Evolutionary conservation across 2,329 filamentous ascomycete genomes (phyloP), one percentile per base, ranked within the genome.

Genomic region (Phialophora expanda): DNA sequence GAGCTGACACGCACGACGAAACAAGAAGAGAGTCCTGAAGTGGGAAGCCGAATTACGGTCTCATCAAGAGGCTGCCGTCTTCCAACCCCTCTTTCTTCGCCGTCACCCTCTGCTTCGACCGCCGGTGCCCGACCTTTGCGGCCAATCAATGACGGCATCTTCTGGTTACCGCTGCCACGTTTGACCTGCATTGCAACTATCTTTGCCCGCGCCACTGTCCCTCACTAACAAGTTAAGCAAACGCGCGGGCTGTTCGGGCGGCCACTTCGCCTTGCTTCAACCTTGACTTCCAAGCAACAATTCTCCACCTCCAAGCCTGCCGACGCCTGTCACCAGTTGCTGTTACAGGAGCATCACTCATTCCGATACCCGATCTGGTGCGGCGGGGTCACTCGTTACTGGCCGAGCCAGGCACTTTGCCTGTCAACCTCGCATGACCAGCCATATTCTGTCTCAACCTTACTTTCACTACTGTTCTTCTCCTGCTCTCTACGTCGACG

Each of bases 371-470:
- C 53, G 28, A 55, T 55, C 53, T 55, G 53, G 53, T n/a, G 53
- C 53, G 28, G 28, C 53, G 28, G 53, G 26, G 22, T 55, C 28
- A 30, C 53, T 34, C 28, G 53, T 55, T 24, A 55, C 26, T 55
- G 53, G 53, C 17, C 28, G 50, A 55, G 30, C 53, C 28, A 30
- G 57, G 57, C 28, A 51, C 28, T 60, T 32, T 60, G 57, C 44
- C 57, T 62, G 65, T 64, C 67, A 64, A 67, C 62, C 67, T 67
- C 62, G 67, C 63, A 65, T 67, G 59, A 66, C 57, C 64, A 65
- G 60, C 30, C 50, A 56, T 32, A 56, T 63, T 44, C 63, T 51
- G 55, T 51, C 56, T 60, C 67, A 67, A 69, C 67, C 65, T 69
- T 69, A 67, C 54, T 69, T 69, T 51, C 58, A 69, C 67, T 28